These are phyloP conservation scores for Euphorbia lathyris DNA, from an alignment of 345 rosid species.

Conservation along the genomic window DNA sequence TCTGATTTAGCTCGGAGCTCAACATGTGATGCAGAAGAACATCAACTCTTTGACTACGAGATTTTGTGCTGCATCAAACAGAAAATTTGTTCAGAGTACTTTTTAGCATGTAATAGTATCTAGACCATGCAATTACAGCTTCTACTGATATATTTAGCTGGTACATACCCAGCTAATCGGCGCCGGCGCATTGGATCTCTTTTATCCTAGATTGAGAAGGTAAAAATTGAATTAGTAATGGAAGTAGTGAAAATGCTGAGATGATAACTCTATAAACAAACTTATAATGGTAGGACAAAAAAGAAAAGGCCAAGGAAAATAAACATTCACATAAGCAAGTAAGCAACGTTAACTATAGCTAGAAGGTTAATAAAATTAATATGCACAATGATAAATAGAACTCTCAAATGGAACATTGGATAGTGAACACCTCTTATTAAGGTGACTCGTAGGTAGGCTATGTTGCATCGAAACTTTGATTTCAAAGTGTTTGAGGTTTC, in stretches of 20 bases:
- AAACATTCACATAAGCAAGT: background rate
- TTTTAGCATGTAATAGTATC: background rate
- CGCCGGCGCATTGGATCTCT: conserved; percentile 36
- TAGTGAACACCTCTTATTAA: background rate
- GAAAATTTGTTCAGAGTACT: conserved; percentile 1
- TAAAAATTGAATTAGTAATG: background rate
- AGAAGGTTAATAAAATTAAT: background rate
- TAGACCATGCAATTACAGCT: background rate
- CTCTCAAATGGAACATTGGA: no score
- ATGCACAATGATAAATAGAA: background rate
- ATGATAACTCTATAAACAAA: background rate
- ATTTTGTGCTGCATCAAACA: conserved; percentile 61
- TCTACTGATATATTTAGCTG: background rate
- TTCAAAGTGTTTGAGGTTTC: no score
- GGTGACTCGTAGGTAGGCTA: no score
- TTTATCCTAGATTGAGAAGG: conserved; percentile 41
- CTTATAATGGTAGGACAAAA: background rate
- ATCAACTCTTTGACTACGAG: conserved; percentile 86
- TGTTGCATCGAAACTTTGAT: no score
- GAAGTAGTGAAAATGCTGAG: background rate
- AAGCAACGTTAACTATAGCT: background rate
- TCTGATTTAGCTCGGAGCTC: conserved; percentile 54
- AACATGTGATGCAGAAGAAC: conserved; percentile 87
- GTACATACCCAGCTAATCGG: conserved; percentile 62
- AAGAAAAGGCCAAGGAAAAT: background rate